These are phyloP conservation scores for Peziza echinospora DNA, from an alignment of 495 filamentous ascomycete genomes.

Conservation along the genomic window DNA sequence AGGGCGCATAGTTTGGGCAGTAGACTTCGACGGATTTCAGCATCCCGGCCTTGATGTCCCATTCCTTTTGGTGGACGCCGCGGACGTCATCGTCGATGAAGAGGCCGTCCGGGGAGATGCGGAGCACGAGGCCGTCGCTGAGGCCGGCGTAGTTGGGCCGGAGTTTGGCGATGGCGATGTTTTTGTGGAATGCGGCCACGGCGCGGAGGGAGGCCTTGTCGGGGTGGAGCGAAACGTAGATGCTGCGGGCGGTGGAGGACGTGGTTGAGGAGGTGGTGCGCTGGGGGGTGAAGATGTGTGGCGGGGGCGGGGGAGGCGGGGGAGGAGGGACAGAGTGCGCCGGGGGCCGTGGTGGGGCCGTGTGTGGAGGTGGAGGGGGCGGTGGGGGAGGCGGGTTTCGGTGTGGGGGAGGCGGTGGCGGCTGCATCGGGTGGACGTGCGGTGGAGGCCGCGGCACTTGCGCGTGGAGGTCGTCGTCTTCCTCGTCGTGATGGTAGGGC, in stretches of 20 bases:
- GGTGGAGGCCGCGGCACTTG: no score
- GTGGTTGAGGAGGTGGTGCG: conserved; percentile 13
- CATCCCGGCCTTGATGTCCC: conserved; percentile 97
- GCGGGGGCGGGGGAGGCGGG: conserved; percentile 13
- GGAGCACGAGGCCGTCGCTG: conserved; percentile 67
- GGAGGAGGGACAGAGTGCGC: conserved; percentile 2
- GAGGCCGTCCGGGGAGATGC: conserved; percentile 70
- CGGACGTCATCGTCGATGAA: conserved; percentile 93
- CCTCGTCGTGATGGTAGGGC: conserved; percentile 2
- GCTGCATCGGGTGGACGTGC: neutral
- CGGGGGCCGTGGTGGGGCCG: no score
- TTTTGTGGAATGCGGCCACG: conserved; percentile 74
- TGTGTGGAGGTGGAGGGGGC: conserved; percentile 3
- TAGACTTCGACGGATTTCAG: conserved; percentile 82
- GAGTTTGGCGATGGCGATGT: conserved; percentile 58
- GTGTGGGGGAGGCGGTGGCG: conserved; percentile 8
- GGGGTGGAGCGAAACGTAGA: conserved; percentile 67
- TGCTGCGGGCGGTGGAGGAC: conserved; percentile 19
- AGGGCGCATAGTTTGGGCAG: conserved; percentile 33
- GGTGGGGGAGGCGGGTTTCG: conserved; percentile 8
- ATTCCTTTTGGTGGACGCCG: conserved; percentile 71
- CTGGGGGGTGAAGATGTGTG: conserved; percentile 13
- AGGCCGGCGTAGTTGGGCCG: conserved; percentile 52
- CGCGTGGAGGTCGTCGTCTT: no score
- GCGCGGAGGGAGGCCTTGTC: conserved; percentile 86